These are phyloP conservation scores for Lipomyces lipofer DNA, from an alignment of 805 yeast genomes.

Conservation along the genomic window DNA sequence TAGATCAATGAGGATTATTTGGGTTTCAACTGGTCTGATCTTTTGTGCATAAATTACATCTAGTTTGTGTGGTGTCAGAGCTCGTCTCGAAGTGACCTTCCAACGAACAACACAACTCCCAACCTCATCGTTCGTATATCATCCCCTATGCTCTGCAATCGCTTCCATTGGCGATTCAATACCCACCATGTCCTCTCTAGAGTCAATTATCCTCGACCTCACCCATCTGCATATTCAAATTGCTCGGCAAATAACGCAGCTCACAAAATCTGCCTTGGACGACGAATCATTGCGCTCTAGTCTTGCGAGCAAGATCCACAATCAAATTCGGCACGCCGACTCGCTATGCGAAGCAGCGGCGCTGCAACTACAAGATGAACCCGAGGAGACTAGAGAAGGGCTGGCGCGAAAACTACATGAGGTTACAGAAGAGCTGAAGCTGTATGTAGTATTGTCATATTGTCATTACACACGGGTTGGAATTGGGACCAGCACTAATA, in stretches of 20 bases:
- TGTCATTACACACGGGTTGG: neutral
- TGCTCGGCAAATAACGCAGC: constrained; percentile 10
- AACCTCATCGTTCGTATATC: neutral
- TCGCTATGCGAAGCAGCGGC: constrained; percentile 15
- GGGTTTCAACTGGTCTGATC: too few relatives aligned
- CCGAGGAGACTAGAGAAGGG: neutral
- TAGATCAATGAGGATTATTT: too few relatives aligned
- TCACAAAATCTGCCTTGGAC: constrained; percentile 2
- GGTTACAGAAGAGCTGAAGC: constrained; percentile 16
- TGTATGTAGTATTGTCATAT: constrained; percentile 5
- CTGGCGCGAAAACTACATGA: constrained; percentile 12
- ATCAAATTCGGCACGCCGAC: constrained; percentile 20
- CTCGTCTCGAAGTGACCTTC: neutral
- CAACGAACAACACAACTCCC: too few relatives aligned
- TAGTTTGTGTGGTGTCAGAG: neutral
- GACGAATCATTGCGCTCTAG: constrained; percentile 17
- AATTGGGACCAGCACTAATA: neutral
- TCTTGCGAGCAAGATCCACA: constrained; percentile 17
- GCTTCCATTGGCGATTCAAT: neutral
- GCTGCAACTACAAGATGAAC: constrained; percentile 7
- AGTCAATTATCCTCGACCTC: constrained; percentile 2
- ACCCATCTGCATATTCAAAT: constrained; percentile 1
- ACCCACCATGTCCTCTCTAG: constrained; percentile 1
- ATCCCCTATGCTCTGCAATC: too few relatives aligned
- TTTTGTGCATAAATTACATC: too few relatives aligned